A percentile compares a stretch with the other conserved stretches of the same genome.
Conservation (phyloP, 73 alveolate species). For the Tetrahymena elliotti region DNA sequence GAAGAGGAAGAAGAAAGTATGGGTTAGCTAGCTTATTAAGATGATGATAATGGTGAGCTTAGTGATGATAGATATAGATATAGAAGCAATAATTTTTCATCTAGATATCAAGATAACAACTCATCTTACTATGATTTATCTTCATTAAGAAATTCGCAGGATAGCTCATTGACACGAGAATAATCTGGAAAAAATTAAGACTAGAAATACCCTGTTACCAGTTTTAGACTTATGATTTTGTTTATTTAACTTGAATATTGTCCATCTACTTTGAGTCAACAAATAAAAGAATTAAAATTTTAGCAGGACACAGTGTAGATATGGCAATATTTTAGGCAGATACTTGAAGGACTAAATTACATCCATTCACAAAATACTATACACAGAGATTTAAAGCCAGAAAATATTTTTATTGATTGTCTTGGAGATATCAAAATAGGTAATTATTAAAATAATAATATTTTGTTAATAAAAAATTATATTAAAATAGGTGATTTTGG, state of each 20-base stretch:
- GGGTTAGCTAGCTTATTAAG: background rate
- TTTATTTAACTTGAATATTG: constrained; percentile 28
- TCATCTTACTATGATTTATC: background rate
- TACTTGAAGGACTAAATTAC: constrained; percentile 18
- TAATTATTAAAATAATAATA: background rate
- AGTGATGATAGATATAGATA: constrained; percentile 13
- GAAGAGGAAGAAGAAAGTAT: constrained; percentile 5
- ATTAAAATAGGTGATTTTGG: constrained; percentile 32
- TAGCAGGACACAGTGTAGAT: constrained; percentile 5
- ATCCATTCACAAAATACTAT: constrained; percentile 23
- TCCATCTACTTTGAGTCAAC: constrained; percentile 8
- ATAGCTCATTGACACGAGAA: background rate
- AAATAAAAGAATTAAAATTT: constrained; percentile 9
- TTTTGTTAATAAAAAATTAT: too few species aligned
- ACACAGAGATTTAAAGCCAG: constrained; percentile 46
- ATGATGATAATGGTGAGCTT: background rate
- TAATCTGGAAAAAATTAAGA: background rate
- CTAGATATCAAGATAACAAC: constrained; percentile 6
- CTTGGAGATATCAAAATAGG: constrained; percentile 31
- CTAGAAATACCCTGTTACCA: background rate
- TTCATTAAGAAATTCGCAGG: background rate
- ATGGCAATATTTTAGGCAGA: constrained; percentile 29
- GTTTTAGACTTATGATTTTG: background rate
- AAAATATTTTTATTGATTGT: constrained; percentile 37
- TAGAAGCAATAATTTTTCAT: background rate